Evolutionary conservation across 2,329 filamentous ascomycete genomes (phyloP), one percentile per base, ranked within the genome.

Genomic region (Coccinonectria pachysandricola): DNA sequence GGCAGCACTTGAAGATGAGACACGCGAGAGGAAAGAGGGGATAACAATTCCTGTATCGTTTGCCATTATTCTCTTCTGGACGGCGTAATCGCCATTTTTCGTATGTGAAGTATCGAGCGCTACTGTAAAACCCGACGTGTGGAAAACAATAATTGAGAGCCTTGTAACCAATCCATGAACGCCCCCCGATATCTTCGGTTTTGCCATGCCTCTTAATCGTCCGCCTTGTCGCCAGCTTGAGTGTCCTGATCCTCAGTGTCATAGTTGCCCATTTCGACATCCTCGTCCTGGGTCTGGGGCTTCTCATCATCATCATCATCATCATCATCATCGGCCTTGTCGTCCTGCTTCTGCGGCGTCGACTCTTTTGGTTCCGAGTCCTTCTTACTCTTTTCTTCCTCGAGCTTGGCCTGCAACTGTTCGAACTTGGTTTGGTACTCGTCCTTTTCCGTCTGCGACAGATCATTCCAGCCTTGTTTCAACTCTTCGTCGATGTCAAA

Each of bases 401-500:
- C 32, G 19, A 39, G 43, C 22, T 48, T 46, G 10, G 39, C 36
- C 16, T 43, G 21, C 15, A 39, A 15, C 12, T 44, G 33, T 11
- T 54, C 48, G 14, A 41, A 37, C 29, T 52, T 59, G 32, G 42
- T 32, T 34, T 65, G 56, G 28, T 61, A 72, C 26, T 62, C 59
- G 14, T 68, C 64, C 44, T 62, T 65, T 25, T 65, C 57, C 12
- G 49, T 52, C 22, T 65, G 58, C 4, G 64, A 48, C 9, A 75
- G 54, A 12, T 66, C 62, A 32, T 69, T 65, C 70, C 71, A 75
- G 21, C 56, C 54, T 8, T 59, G 60, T n/a, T 58, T 53, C 7
- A 75, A 57, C 52, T 71, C 68, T 26, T 68, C 65, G n/a, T 72
- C 67, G 8, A 69, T 46, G 30, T 59, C 57, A 29, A 56, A 22